Conservation (phyloP, 345 rosid genomes). For the Dipteronia dyeriana region DNA sequence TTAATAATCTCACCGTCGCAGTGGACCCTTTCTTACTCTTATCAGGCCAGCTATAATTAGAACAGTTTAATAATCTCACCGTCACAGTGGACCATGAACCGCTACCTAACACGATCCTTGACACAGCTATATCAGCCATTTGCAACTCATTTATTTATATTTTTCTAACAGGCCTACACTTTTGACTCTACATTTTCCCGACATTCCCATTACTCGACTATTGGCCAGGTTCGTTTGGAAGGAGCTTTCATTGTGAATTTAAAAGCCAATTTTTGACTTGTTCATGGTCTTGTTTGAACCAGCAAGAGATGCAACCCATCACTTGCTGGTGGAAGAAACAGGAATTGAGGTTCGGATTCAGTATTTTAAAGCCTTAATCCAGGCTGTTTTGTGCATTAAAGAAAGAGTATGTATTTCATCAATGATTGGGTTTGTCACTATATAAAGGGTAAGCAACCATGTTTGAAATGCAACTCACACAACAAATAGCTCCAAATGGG, state of each 20-base stretch:
- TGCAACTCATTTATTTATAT: background rate
- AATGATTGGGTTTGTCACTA: slow-evolving; percentile 22
- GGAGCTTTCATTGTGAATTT: slow-evolving; percentile 9
- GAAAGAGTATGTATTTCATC: background rate
- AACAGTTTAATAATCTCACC: too few relatives aligned
- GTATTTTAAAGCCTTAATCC: slow-evolving; percentile 16
- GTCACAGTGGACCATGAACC: too few relatives aligned
- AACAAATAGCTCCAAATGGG: slow-evolving; percentile 27
- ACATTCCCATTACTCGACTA: too few relatives aligned
- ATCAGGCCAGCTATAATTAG: too few relatives aligned
- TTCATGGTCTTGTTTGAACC: background rate
- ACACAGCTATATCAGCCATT: background rate
- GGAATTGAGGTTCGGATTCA: background rate
- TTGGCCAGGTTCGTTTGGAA: too few relatives aligned
- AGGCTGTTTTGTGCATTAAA: slow-evolving; percentile 23
- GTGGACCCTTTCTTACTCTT: too few relatives aligned
- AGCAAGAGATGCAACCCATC: too few relatives aligned
- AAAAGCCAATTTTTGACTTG: background rate
- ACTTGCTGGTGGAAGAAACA: background rate
- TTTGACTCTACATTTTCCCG: background rate
- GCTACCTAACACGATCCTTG: too few relatives aligned
- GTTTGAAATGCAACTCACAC: slow-evolving; percentile 3
- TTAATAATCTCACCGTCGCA: too few relatives aligned
- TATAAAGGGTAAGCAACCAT: slow-evolving; percentile 22
- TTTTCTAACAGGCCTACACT: background rate